phyloP scores from a whole-genome alignment of 768 basidiomycete genomes.

The Scleroderma citrinum region DNA sequence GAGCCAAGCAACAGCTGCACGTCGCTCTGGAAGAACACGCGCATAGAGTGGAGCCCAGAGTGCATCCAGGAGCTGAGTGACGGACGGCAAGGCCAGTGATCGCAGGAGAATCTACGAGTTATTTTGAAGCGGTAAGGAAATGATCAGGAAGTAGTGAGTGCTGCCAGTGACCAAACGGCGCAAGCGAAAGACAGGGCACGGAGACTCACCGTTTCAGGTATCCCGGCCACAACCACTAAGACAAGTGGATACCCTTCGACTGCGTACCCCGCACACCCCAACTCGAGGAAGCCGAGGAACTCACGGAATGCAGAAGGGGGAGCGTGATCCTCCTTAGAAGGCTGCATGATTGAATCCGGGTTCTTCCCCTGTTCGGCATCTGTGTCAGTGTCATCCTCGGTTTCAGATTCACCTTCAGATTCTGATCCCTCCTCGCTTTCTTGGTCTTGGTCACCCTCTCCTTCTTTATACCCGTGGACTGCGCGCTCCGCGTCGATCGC shows the following conservation, averaged over 20 bases:
- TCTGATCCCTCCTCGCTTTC: constrained; percentile 22
- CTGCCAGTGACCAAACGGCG: background rate
- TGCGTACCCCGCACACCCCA: constrained; percentile 77
- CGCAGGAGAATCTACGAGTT: constrained; percentile 16
- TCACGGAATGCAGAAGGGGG: constrained; percentile 52
- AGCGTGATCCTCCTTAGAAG: constrained; percentile 2
- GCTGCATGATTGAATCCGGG: background rate
- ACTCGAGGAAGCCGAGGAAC: constrained; percentile 73
- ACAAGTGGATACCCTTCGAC: constrained; percentile 77
- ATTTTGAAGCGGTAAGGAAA: background rate
- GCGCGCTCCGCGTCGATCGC: constrained; percentile 21
- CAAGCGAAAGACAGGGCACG: background rate
- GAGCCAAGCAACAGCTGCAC: constrained; percentile 46
- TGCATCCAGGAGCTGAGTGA: constrained; percentile 57
- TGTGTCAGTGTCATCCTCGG: constrained; percentile 23
- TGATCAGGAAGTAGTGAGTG: background rate
- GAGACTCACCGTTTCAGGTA: constrained; percentile 56
- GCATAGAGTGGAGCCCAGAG: constrained; percentile 78
- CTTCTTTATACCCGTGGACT: constrained; percentile 7
- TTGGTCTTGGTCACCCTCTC: constrained; percentile 29
- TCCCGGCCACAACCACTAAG: constrained; percentile 74
- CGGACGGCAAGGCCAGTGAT: constrained; percentile 15
- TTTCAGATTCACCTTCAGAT: constrained; percentile 18
- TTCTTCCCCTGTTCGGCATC: constrained; percentile 32
- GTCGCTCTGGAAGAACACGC: constrained; percentile 19